These are phyloP conservation scores for Cronartium quercuum DNA, from an alignment of 1,284 basidiomycete species.

Conservation along the genomic window DNA sequence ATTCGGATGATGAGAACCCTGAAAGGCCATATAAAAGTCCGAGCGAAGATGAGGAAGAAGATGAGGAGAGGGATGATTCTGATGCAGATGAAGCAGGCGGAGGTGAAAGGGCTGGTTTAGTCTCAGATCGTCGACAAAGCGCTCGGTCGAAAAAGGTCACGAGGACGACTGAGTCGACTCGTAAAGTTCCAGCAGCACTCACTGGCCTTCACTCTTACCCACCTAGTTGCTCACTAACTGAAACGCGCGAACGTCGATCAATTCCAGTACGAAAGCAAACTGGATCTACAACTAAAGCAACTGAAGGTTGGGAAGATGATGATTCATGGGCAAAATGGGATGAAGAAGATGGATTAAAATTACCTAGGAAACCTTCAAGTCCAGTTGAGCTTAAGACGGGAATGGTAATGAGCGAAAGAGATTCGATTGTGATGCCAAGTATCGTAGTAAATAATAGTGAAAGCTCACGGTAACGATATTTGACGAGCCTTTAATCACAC, in stretches of 20 bases:
- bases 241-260: neutral
- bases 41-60: slow-evolving; percentile 4
- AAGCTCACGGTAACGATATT: neutral
- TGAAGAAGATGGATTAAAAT: neutral
- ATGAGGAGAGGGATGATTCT: slow-evolving; percentile 2
- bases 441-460: neutral
- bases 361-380: neutral
- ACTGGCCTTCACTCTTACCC: slow-evolving; percentile 21
- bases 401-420: neutral
- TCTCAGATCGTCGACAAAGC: neutral
- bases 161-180: neutral
- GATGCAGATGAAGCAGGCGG: neutral
- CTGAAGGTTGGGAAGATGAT: neutral
- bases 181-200: neutral
- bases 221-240: neutral
- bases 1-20: slow-evolving; percentile 13
- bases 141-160: neutral
- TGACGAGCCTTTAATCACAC: neutral
- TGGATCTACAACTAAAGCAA: neutral
- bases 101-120: neutral
- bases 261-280: neutral
- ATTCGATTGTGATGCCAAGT: neutral
- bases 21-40: neutral
- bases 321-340: neutral
- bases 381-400: slow-evolving; percentile 8